Evolutionary conservation across 2,329 filamentous ascomycete species (phyloP).

Genomic region (Colletotrichum scovillei): DNA sequence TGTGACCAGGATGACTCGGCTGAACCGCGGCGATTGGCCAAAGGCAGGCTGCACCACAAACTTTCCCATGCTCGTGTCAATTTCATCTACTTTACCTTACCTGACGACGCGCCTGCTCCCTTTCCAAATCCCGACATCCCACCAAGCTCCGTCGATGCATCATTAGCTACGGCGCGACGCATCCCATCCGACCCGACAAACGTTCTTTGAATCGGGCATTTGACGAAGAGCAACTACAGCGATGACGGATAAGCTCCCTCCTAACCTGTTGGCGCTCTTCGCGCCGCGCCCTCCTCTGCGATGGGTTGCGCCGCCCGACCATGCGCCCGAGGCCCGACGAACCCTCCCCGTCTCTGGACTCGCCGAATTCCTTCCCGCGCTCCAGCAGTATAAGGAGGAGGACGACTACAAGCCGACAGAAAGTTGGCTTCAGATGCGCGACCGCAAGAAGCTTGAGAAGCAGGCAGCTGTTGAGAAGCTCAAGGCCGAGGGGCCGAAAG

Average conservation of each 20-base stretch:
- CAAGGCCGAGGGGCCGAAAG: conserved; percentile 69
- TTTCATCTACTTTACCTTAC: background rate
- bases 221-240: conserved; percentile 39
- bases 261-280: conserved; percentile 92
- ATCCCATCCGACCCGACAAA: background rate
- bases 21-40: conserved; percentile 15
- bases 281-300: conserved; percentile 91
- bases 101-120: conserved; percentile 16
- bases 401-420: conserved; percentile 85
- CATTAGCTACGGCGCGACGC: background rate
- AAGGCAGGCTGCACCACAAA: conserved; percentile 30
- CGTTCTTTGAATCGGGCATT: background rate
- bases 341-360: conserved; percentile 80
- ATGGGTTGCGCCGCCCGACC: conserved; percentile 86
- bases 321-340: conserved; percentile 83
- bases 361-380: conserved; percentile 77
- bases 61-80: conserved; percentile 29
- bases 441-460: conserved; percentile 86
- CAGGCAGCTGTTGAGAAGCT: conserved; percentile 73
- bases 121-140: background rate
- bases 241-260: conserved; percentile 98
- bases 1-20: conserved; percentile 3
- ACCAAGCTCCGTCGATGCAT: background rate
- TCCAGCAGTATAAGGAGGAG: conserved; percentile 82
- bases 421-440: conserved; percentile 90